phyloP scores from a whole-genome alignment of 2,329 filamentous ascomycete species.

The Paecilomyces niveus region DNA sequence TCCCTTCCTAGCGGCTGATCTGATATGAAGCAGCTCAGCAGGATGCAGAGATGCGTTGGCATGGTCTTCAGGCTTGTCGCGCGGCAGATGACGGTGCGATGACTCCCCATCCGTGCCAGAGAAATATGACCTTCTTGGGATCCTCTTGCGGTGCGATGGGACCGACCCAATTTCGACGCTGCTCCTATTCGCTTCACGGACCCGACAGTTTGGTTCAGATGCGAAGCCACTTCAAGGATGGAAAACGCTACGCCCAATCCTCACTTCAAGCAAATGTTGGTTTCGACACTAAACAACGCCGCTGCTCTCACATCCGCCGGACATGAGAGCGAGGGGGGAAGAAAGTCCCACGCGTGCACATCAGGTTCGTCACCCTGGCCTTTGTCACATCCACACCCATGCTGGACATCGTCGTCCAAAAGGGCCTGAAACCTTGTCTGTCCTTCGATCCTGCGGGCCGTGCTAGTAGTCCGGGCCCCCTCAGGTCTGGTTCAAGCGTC shows the following conservation, averaged over 20 bases:
- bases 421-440: not conserved
- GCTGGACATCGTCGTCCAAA: not conserved
- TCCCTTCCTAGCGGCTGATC: not conserved
- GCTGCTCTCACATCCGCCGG: not conserved
- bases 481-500: not conserved
- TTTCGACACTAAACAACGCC: constrained; percentile 3
- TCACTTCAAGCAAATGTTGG: not conserved
- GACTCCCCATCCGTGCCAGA: not conserved
- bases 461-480: not conserved
- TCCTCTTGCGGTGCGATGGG: constrained; percentile 5
- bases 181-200: constrained; percentile 9
- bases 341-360: not conserved
- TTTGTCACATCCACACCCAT: not conserved
- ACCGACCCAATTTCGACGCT: constrained; percentile 2
- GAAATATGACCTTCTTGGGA: not conserved
- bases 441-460: not conserved
- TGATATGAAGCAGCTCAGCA: not conserved
- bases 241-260: constrained; percentile 5
- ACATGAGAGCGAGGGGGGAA: not conserved
- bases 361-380: not conserved
- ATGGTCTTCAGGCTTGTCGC: constrained; percentile 7
- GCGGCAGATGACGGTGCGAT: constrained; percentile 12
- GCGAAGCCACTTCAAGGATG: constrained; percentile 7
- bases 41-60: constrained; percentile 20
- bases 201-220: constrained; percentile 10